Evolutionary conservation across 345 rosid genomes (phyloP).

Genomic region (Bretschneidera sinensis): DNA sequence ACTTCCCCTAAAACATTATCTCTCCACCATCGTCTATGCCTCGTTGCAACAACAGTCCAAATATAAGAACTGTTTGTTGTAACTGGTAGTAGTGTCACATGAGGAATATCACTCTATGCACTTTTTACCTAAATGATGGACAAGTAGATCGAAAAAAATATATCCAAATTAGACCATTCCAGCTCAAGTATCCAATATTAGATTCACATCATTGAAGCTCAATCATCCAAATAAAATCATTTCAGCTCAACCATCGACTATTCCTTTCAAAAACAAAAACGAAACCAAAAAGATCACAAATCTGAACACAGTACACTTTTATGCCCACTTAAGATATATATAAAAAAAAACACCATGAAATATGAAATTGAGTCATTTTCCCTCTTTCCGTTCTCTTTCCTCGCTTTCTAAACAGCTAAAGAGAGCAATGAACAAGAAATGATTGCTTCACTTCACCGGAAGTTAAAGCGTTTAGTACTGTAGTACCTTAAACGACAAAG

Average conservation of each 20-base stretch:
- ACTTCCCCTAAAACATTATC: no score
- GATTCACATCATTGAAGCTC: neutral
- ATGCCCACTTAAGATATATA: no score
- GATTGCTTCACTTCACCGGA: neutral
- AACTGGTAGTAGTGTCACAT: no score
- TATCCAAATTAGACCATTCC: neutral
- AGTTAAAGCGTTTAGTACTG: neutral
- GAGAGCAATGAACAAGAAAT: neutral
- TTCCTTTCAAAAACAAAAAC: no score
- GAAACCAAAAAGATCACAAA: neutral
- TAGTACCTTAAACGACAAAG: constrained; percentile 72
- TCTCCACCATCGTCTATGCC: no score
- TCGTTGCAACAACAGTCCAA: no score
- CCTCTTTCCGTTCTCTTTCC: neutral
- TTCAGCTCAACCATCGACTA: neutral
- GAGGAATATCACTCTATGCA: no score
- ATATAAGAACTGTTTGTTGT: no score
- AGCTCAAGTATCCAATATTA: neutral
- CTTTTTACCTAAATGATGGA: no score
- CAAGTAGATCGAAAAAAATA: no score
- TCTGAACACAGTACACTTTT: neutral
- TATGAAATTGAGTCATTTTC: no score
- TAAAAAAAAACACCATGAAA: neutral
- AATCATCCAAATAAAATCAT: no score
- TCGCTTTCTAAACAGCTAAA: neutral